Base-by-base conservation (phyloP, 805 yeast species). In the Wickerhamomyces queroliae region DNA sequence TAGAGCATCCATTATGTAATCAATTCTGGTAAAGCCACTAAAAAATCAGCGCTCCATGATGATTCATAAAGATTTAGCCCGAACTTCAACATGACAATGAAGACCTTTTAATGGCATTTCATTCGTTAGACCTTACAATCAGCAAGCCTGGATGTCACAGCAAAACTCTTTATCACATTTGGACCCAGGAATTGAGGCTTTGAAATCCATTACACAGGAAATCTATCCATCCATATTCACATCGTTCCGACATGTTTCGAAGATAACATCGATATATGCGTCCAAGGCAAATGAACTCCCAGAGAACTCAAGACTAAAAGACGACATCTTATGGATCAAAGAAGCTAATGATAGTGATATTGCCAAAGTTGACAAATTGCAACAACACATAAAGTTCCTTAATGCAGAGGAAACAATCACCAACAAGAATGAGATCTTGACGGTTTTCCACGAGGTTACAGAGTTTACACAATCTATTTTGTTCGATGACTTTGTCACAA, bases 331-430 rank as follows among this genome's bases (percentile, higher is more conserved):
- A 2, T 50, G 55, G 55, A 38, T 42, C 1, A 44, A 39, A 15
- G 51, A 50, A 20, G 32, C 48, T 0, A 25, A 46, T 1, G 37
- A 35, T 13, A 26, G 35, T 5, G 55, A 50, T 16, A 19, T 38
- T 11, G 40, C 16, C 9, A 45, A 47, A 27, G 28, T 50, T 15
- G 13, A 29, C 9, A 42, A 37, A 15, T 15, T 48, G 4, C 37
- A 45, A 13, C 30, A 39, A 3, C 55, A 50, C 29, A 35, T 48
- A 18, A 25, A 38, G 29, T 46, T 48, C 38, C 20, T 50, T 17
- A 41, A 35, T 16, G 52, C 52, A 1, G 45, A 48, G 22, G 55
- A 50, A 20, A 50, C 55, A 9, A 31, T 37, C n/a, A 48, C 51
- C 1, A 45, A 46, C 2, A 43, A 44, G 26, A 42, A 39, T 9